A percentile compares a stretch with the other conserved stretches of the same genome.
phyloP scores from a whole-genome alignment of 1,284 basidiomycete species.

The Heterobasidion parviporum region DNA sequence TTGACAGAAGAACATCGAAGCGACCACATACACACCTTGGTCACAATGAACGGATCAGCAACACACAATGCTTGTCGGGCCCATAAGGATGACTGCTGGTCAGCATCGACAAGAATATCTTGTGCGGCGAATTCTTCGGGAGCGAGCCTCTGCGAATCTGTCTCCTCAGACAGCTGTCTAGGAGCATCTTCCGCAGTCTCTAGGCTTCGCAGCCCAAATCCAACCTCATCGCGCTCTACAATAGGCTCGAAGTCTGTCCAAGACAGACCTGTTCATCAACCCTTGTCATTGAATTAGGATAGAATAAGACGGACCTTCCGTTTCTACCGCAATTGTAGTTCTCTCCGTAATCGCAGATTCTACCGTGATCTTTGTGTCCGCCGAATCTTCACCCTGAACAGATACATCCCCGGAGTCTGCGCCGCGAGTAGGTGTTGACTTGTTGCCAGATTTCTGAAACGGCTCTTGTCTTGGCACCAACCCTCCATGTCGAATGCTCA shows the following conservation, averaged over 20 bases:
- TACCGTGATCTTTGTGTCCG: too few species aligned
- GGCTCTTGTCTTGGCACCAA: conserved; percentile 14
- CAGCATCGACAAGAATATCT: conserved; percentile 4
- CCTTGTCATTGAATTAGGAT: too few species aligned
- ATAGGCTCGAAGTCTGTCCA: neutral
- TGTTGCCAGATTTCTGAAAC: neutral
- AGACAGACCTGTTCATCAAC: too few species aligned
- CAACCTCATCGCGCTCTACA: neutral
- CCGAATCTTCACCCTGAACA: neutral
- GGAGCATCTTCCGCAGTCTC: neutral
- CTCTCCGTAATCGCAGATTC: too few species aligned
- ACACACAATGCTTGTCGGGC: conserved; percentile 23
- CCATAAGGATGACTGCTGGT: conserved; percentile 12
- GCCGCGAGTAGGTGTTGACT: too few species aligned
- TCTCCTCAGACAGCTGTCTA: neutral
- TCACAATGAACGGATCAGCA: conserved; percentile 39
- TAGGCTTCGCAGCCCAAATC: neutral
- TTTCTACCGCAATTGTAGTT: too few species aligned
- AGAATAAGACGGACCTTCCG: too few species aligned
- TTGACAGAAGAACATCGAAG: neutral
- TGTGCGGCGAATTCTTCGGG: conserved; percentile 5
- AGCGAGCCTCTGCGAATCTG: conserved; percentile 5
- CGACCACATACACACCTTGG: conserved; percentile 31
- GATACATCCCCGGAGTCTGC: neutral
- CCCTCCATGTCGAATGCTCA: conserved; percentile 35